Base-by-base conservation (phyloP, 2,329 filamentous ascomycete species). In the Sporothrix inflata region DNA sequence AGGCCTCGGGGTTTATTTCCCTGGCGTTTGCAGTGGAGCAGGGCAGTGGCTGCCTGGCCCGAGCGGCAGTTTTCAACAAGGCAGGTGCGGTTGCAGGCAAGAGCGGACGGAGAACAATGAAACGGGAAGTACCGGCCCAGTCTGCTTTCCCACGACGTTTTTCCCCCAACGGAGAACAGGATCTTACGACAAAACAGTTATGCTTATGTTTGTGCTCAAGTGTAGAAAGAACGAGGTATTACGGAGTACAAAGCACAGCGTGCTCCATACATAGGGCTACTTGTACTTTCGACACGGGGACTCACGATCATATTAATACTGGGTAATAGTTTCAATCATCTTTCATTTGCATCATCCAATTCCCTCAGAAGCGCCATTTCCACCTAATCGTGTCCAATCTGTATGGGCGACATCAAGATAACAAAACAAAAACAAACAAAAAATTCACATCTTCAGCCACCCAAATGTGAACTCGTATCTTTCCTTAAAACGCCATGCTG, bases 401-500 rank as follows among this genome's bases (percentile, higher is more conserved):
- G 61, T 21, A 60, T 53, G 60, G 45, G 38, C 19, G 51, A 49
- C 63, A 4, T 5, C 12, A 14, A 34, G 19, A 49, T 49, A 12
- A 9, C 11, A n/a, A 47, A 69, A 21, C 53, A 49, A 51, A 53
- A 21, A 53, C 27, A 65, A 42, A 49, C 8, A 60, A 47, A 24
- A 42, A n/a, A n/a, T 60, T 40, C 24, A 55, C 27, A 27, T 70
- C 40, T 42, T 42, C 57, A 21, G 45, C 34, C 47, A 66, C 47
- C 61, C 61, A 68, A 67, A 47, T 49, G 61, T 57, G 49, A 67
- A 40, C 51, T 67, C 30, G 45, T 49, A 45, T 30, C 24, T 45
- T 42, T 24, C 65, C 55, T 14, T 40, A 45, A 27, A 72, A 74
- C 71, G 55, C 73, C 72, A 45, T 72, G 72, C 70, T 73, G 45